Percentiles rank a stretch among this genome's conserved stretches.
These are phyloP conservation scores for Tylopilus rubrobrunneus DNA, from an alignment of 768 basidiomycete genomes.

Conservation along the genomic window DNA sequence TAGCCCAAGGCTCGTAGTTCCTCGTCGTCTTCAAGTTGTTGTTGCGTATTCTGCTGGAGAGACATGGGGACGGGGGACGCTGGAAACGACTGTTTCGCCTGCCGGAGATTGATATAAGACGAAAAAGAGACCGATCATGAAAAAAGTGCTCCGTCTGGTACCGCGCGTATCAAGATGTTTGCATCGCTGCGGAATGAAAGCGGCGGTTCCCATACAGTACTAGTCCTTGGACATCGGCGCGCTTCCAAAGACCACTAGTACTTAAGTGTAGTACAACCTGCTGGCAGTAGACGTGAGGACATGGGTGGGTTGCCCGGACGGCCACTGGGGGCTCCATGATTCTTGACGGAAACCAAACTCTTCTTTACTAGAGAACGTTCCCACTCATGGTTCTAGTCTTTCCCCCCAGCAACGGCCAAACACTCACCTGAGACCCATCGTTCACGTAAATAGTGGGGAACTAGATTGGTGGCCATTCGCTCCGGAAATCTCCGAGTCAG, in stretches of 20 bases:
- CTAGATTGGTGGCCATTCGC: too few species aligned
- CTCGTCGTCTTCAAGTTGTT: constrained; percentile 13
- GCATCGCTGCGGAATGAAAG: neutral
- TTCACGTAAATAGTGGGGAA: too few species aligned
- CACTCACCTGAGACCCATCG: too few species aligned
- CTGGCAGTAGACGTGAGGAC: constrained; percentile 18
- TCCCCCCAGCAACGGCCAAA: too few species aligned
- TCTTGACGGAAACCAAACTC: too few species aligned
- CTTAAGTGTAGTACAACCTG: neutral
- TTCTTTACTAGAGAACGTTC: too few species aligned
- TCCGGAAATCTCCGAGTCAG: too few species aligned
- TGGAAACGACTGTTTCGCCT: neutral
- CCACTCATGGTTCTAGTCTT: too few species aligned
- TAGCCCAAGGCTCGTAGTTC: constrained; percentile 29
- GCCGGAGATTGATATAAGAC: neutral
- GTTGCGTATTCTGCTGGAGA: neutral
- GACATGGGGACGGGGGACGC: constrained; percentile 1
- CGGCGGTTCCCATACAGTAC: neutral
- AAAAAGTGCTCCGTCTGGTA: neutral
- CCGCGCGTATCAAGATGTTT: neutral
- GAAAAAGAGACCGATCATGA: neutral
- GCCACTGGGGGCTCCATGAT: too few species aligned
- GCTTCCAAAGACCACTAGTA: too few species aligned
- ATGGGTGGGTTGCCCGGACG: too few species aligned
- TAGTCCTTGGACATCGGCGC: neutral